Conservation (phyloP, 2,329 filamentous ascomycete genomes). For the Diaporthe citriasiana region DNA sequence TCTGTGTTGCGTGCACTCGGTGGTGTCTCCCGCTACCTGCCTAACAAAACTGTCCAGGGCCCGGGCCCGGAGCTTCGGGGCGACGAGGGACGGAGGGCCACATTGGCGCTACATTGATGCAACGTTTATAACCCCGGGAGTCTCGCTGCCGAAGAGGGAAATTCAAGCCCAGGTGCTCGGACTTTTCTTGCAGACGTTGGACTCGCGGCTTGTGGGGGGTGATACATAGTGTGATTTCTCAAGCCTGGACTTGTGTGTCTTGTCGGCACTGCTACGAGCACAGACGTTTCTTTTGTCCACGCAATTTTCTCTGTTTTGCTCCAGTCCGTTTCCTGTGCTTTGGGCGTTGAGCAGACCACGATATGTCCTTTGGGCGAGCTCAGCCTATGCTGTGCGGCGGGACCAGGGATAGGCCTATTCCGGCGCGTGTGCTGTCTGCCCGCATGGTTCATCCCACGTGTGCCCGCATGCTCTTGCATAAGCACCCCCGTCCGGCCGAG, state of each 20-base stretch:
- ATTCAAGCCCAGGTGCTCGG: neutral
- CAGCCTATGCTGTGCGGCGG: neutral
- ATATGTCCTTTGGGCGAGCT: neutral
- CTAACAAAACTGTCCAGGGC: neutral
- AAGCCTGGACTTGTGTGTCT: neutral
- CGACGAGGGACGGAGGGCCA: conserved; percentile 6
- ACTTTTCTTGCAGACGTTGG: neutral
- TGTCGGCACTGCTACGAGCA: neutral
- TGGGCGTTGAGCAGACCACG: neutral
- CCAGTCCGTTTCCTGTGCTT: neutral
- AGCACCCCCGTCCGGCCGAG: neutral
- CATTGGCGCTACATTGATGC: conserved; percentile 15
- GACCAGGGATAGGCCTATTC: neutral
- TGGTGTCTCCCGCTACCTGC: neutral
- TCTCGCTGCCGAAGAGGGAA: conserved; percentile 1
- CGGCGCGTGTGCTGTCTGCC: neutral
- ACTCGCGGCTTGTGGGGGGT: neutral
- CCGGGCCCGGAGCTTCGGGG: conserved; percentile 20
- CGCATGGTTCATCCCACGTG: conserved; percentile 26
- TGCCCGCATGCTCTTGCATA: conserved; percentile 7
- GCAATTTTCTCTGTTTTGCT: neutral
- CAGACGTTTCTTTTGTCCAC: neutral
- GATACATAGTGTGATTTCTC: conserved; percentile 5
- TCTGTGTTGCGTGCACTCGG: neutral
- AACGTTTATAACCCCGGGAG: conserved; percentile 4